Base-by-base conservation (phyloP, 2,329 filamentous ascomycete genomes). In the Alternaria incomplexa region DNA sequence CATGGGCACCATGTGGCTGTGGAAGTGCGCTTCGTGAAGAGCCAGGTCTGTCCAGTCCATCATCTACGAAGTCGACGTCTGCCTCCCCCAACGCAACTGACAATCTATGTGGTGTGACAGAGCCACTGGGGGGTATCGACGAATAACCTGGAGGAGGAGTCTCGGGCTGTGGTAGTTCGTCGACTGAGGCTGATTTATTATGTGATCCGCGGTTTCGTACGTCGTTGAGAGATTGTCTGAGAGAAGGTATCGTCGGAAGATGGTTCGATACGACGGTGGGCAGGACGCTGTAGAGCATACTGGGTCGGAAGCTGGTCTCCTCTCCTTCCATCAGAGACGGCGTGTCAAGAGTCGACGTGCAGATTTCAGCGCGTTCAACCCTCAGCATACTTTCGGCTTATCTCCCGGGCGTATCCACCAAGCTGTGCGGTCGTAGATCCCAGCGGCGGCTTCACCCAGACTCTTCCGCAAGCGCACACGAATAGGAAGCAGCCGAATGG, bases 201-300 rank as follows among this genome's bases (percentile, higher is more conserved):
- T 72, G 62, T 11, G 60, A 23, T 23, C 66, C 53, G 23, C 73
- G 67, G 20, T 62, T 62, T 30, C 73, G 72, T 32, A 76, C 68
- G 17, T 73, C 68, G 65, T 62, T 74, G 51, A 80, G 63, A 7
- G 79, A 77, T 30, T 73, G 73, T 60, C 79, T 73, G 46, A 89
- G 77, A 6, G 85, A 87, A 28, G 83, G 82, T 9, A 89, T 79
- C 6, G 81, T 82, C 4, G 84, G 84, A 22, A 88, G 79, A 61
- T 84, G 81, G 36, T 81, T 84, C 69, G 85, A 84, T 6, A 89
- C 79, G 5, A 85, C 81, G 1, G 81, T 79, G 5, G 87, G 86
- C 8, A 89, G 82, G 61, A 88, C 82, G 6, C 83, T 81, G 73
- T 85, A 86, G 15, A 88, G 79, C 62, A 84, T 83, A 22, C 84